A percentile compares a stretch with the other conserved stretches of the same genome.
These are phyloP conservation scores for Datura wrightii DNA, from an alignment of 257 asterid species.

Conservation along the genomic window DNA sequence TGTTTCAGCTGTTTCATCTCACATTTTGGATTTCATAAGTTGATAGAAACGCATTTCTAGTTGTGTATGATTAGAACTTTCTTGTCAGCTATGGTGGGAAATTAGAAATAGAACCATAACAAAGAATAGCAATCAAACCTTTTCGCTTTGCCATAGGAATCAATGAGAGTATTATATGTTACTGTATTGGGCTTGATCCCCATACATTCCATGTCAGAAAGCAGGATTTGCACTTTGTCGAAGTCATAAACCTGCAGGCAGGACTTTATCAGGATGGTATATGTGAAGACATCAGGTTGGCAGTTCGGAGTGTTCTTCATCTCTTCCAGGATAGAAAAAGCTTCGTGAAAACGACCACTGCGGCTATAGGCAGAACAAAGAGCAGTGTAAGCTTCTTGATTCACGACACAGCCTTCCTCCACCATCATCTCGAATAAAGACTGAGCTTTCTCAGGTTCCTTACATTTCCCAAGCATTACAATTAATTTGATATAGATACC, in stretches of 20 bases:
- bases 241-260: constrained; percentile 71
- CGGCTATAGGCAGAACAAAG: constrained; percentile 94
- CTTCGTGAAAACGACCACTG: constrained; percentile 66
- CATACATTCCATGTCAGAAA: constrained; percentile 70
- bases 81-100: constrained; percentile 11
- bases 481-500: constrained; percentile 86
- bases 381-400: constrained; percentile 89
- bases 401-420: constrained; percentile 82
- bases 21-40: neutral
- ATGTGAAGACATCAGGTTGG: constrained; percentile 87
- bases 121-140: constrained; percentile 49
- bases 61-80: neutral
- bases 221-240: constrained; percentile 56
- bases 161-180: constrained; percentile 87
- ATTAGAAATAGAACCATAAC: constrained; percentile 29
- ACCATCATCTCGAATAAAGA: constrained; percentile 77
- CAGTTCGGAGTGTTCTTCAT: constrained; percentile 71
- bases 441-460: constrained; percentile 96
- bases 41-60: constrained; percentile 16
- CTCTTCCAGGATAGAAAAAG: constrained; percentile 74
- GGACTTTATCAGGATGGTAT: constrained; percentile 82
- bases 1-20: neutral
- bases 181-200: constrained; percentile 80
- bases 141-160: constrained; percentile 92
- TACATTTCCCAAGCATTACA: constrained; percentile 97